These are phyloP conservation scores for Aspergillus sp. DNA, from an alignment of 2,329 filamentous ascomycete species.

Conservation along the genomic window DNA sequence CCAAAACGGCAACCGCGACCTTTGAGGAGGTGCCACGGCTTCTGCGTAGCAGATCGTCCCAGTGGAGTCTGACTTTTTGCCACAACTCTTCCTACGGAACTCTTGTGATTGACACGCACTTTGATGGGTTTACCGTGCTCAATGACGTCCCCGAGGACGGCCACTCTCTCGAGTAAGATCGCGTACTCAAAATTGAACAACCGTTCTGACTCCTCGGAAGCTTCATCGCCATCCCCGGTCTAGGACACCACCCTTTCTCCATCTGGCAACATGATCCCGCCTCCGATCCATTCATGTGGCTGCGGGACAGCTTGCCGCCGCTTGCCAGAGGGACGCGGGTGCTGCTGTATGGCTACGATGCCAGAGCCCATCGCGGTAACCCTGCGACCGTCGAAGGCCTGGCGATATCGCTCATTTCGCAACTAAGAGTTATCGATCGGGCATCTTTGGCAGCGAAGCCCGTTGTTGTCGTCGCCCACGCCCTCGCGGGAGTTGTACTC, in stretches of 20 bases:
- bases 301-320: background rate
- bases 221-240: background rate
- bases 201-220: background rate
- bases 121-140: background rate
- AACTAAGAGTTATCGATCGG: background rate
- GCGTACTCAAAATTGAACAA: background rate
- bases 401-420: background rate
- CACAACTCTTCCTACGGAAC: background rate
- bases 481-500: background rate
- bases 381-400: background rate
- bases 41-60: background rate
- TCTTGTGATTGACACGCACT: background rate
- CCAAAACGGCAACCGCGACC: background rate
- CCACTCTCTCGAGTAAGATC: background rate
- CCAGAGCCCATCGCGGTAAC: background rate
- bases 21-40: background rate
- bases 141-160: background rate
- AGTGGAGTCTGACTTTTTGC: background rate
- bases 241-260: background rate
- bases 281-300: background rate
- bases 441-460: background rate
- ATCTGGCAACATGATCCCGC: background rate
- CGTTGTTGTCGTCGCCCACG: background rate
- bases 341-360: background rate
- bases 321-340: background rate